Evolutionary conservation across 2,329 filamentous ascomycete species (phyloP), one percentile per base, ranked within the genome.

Genomic region (Microcyclospora pomicola): DNA sequence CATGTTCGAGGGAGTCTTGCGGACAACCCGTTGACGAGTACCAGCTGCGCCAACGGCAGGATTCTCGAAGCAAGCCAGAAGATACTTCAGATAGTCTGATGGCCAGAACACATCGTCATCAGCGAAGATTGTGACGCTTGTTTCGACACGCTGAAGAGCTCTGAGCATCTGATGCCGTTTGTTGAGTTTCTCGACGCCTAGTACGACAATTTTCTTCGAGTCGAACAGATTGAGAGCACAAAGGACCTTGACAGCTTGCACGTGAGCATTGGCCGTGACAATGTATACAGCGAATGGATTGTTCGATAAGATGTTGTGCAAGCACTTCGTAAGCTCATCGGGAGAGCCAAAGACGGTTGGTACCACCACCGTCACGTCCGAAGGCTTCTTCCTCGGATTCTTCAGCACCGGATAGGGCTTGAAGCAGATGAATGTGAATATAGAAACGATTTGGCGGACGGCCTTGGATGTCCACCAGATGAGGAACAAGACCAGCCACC

Each of bases 21-120:
- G 64, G 5, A 59, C 56, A 6, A 73, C 71, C 0, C 62, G 62
- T 54, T 78, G 77, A 48, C 66, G 68, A 6, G 72, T 74, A 1
- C 67, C 73, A 0, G 75, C 73, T 6, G 69, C 59, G 1, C 72
- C 74, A 1, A 77, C 66, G 0, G 44, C 39, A 1, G 47, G 38
- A 27, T 75, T 58, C 34, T 65, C 61, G 45, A 68, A 66, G 34
- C 55, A 49, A 9, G 56, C 54, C 13, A 59, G 42, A 32, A 60
- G 47, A 34, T 52, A 47, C n/a, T 48, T 36, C 12, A 56, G 50
- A 41, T 55, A 59, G 11, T 40, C 32, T 5, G 33, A 13, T 1
- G 52, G 51, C 53, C 56, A 59, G 38, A 57, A 51, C 27, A 60
- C 57, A 38, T 60, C 56, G 37, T 60, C 57, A 37, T 60, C 57